phyloP scores from a whole-genome alignment of 495 filamentous ascomycete genomes.

The Cenococcum geophilum region DNA sequence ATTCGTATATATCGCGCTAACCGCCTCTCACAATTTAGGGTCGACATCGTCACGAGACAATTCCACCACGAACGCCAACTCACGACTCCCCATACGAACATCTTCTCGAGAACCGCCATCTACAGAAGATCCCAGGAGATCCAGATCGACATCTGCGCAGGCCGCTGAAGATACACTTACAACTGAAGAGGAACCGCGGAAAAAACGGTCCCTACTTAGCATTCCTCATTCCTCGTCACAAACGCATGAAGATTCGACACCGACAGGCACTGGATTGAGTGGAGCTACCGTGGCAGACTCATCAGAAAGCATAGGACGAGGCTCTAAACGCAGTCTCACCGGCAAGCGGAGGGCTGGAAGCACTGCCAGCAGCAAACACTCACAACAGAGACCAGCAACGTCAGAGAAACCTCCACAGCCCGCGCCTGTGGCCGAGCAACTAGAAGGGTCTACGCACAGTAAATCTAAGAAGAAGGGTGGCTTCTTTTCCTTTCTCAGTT shows the following conservation, averaged over 20 bases:
- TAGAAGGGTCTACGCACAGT: slow-evolving; percentile 34
- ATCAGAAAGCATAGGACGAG: slow-evolving; percentile 53
- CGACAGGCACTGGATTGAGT: slow-evolving; percentile 52
- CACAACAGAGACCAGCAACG: slow-evolving; percentile 41
- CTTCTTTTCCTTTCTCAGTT: slow-evolving; percentile 69
- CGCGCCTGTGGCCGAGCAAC: slow-evolving; percentile 41
- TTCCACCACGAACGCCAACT: slow-evolving; percentile 8
- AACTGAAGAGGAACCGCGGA: slow-evolving; percentile 19
- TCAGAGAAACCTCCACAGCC: slow-evolving; percentile 31
- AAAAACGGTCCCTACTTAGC: slow-evolving; percentile 31
- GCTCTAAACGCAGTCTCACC: slow-evolving; percentile 65
- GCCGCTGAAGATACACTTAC: slow-evolving; percentile 11
- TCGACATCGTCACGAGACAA: slow-evolving; percentile 2
- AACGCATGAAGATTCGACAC: slow-evolving; percentile 19
- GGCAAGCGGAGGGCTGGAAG: slow-evolving; percentile 63
- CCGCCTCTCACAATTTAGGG: neutral
- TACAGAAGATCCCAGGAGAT: slow-evolving; percentile 19
- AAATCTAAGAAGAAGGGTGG: slow-evolving; percentile 56
- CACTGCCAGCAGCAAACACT: slow-evolving; percentile 56
- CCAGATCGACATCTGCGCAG: slow-evolving; percentile 17
- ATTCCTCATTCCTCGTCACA: slow-evolving; percentile 28
- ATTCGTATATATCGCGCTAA: neutral
- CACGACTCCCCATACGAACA: slow-evolving; percentile 20
- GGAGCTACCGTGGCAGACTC: slow-evolving; percentile 58
- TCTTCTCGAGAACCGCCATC: slow-evolving; percentile 25